Evolutionary conservation across 768 basidiomycete species (phyloP), one percentile per base, ranked within the genome.

Genomic region (Hysterangium stoloniferum): DNA sequence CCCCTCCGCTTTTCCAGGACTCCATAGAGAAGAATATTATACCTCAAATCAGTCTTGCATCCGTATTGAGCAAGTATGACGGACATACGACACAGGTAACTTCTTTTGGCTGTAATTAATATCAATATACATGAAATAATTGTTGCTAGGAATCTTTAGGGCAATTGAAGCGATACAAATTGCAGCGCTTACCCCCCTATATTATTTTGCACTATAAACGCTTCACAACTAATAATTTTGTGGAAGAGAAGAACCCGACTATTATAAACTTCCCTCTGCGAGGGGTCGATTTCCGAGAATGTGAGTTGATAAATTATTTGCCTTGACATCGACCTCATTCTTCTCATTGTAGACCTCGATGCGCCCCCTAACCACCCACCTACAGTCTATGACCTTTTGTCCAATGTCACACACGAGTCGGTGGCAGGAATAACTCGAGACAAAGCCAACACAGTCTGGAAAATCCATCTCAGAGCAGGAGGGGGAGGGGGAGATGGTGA

Each of bases 181-280:
- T 94, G 59, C 87, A 88, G 59, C 74, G 76, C 32, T 71, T 99
- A 54, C 96, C 96, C 33, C 88, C 76, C 44, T 97, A 96, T 63
- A 82, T 99, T 60, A 86, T 98, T 59, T 71, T 97, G 17, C 89
- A 95, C 64, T 94, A 86, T 75, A 98, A 94, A 65, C 81, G 96
- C 33, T 99, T 98, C 69, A 93, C 90, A 20, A 96, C 89, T 65
- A 99, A 98, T 64, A 75, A 75, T 46, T 97, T 98, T 59, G 93
- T 97, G 5, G 95, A 97, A 66, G 96, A 99, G 66, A 96, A 96
- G 68, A 99, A 99, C 61, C 95, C 95, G 6, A 99, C 96, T 1
- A 94, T 99, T 54, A 88, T 99, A 58, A 99, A 95, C 62, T 99
- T 96, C 61, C 95, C 95, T 2, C 72, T 97, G 22, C 79, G 87